phyloP scores from a whole-genome alignment of 345 rosid species.

The Salix purpurea region DNA sequence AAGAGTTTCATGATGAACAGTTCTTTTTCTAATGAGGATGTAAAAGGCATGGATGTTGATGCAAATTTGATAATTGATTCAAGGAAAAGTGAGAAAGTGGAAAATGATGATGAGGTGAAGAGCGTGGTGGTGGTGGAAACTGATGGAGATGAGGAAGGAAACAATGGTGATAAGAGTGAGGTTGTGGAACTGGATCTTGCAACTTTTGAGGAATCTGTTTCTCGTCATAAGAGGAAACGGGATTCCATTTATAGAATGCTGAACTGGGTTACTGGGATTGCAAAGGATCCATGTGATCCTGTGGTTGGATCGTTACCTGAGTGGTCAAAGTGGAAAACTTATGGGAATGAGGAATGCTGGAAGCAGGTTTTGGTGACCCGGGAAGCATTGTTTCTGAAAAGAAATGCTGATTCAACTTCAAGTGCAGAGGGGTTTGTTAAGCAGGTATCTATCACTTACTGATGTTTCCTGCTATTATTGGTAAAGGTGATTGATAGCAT shows the following conservation, averaged over 20 bases:
- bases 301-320: slow-evolving; percentile 54
- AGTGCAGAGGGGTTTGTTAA: slow-evolving; percentile 31
- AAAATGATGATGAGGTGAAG: slow-evolving; percentile 22
- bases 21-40: slow-evolving; percentile 4
- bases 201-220: slow-evolving; percentile 5
- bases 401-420: slow-evolving; percentile 23
- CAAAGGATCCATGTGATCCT: slow-evolving; percentile 58
- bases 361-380: slow-evolving; percentile 65
- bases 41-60: slow-evolving; percentile 13
- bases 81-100: slow-evolving; percentile 11
- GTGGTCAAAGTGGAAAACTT: slow-evolving; percentile 58
- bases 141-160: slow-evolving; percentile 8
- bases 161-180: slow-evolving; percentile 11
- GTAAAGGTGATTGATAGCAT: not conserved
- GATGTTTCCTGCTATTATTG: not conserved
- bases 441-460: slow-evolving; percentile 46
- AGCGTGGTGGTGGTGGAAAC: slow-evolving; percentile 10
- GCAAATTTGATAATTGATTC: slow-evolving; percentile 10
- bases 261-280: slow-evolving; percentile 55
- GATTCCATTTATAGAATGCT: slow-evolving; percentile 43
- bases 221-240: slow-evolving; percentile 47
- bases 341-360: slow-evolving; percentile 61
- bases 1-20: slow-evolving; percentile 16
- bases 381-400: slow-evolving; percentile 38
- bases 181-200: slow-evolving; percentile 13